Evolutionary conservation across 2,329 filamentous ascomycete species (phyloP), one percentile per base, ranked within the genome.

Genomic region (Fusarium sp.): DNA sequence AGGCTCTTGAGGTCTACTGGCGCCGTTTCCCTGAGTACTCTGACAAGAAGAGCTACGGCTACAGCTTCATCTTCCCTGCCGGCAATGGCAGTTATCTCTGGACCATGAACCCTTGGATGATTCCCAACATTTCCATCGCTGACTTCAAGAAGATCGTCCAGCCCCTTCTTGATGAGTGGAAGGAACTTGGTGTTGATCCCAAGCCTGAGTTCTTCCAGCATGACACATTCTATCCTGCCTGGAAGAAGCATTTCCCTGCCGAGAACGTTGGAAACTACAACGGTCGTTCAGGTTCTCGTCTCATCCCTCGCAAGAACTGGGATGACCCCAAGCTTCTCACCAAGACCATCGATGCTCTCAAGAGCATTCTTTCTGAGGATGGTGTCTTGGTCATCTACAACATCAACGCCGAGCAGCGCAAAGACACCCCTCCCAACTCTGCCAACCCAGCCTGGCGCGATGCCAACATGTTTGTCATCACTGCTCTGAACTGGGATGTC

Each of bases 391-490:
- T 69, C 8, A 47, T 67, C 14, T 69, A 67, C 23, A 69, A 69
- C n/a, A 69, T 69, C 56, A 69, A 67, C 20, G 72, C 67, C 3
- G 67, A 62, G 13, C 57, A 62, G 33, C 62, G 51, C 6, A 73
- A 67, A 30, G 58, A 64, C 9, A 74, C 71, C 23, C 68, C 78
- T 23, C 71, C 79, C 58, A 79, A 75, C 58, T 78, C 80, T 1
- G 66, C 80, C 6, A 81, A 81, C 60, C 80, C 81, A 1, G 79
- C 79, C 3, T 83, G 81, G 78, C 74, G 81, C 27, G 75, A 77
- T 22, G 74, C 80, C 11, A 60, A 78, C n/a, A 70, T 74, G n/a
- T 79, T 80, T 51, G 61, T 80, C 41, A 68, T 75, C 15, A 72
- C 76, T 32, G 55, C 67, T 9, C 55, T 72, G 6, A 51, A 37